Conservation (phyloP, 805 yeast species). For the Suhomyces xylopsoci region DNA sequence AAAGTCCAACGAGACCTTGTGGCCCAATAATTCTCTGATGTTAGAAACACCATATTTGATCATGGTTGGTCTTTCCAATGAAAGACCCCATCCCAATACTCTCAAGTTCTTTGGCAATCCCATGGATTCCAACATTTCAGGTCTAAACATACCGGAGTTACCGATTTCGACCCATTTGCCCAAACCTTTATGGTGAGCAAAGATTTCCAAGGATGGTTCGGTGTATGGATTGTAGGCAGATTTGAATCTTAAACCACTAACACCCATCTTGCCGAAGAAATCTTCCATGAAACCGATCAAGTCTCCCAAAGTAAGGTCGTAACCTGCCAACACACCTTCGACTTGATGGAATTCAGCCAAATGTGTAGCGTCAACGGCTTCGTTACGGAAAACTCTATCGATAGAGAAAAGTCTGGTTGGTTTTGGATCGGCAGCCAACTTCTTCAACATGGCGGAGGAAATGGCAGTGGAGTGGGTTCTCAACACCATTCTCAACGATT, state of each 20-base stretch:
- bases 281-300: conserved; percentile 97
- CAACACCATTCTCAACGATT: conserved; percentile 84
- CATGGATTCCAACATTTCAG: conserved; percentile 98
- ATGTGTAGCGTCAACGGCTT: conserved; percentile 99
- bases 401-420: conserved; percentile 92
- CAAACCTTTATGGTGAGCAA: conserved; percentile 92
- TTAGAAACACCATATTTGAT: conserved; percentile 94
- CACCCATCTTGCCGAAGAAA: conserved; percentile 97
- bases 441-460: conserved; percentile 81
- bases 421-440: conserved; percentile 82
- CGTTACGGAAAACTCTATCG: conserved; percentile 98
- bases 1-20: conserved; percentile 91
- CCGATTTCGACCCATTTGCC: conserved; percentile 99
- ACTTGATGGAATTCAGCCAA: conserved; percentile 99
- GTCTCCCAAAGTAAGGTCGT: conserved; percentile 90
- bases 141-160: conserved; percentile 99
- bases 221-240: conserved; percentile 99
- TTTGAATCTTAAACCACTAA: conserved; percentile 89
- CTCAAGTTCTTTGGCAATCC: conserved; percentile 93
- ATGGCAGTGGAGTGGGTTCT: conserved; percentile 98
- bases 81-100: conserved; percentile 96
- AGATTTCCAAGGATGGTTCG: conserved; percentile 97
- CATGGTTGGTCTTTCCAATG: conserved; percentile 98
- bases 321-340: conserved; percentile 98
- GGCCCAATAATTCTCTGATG: conserved; percentile 95